Evolutionary conservation across 805 yeast genomes (phyloP).

Genomic region (Nakazawaea sp.): DNA sequence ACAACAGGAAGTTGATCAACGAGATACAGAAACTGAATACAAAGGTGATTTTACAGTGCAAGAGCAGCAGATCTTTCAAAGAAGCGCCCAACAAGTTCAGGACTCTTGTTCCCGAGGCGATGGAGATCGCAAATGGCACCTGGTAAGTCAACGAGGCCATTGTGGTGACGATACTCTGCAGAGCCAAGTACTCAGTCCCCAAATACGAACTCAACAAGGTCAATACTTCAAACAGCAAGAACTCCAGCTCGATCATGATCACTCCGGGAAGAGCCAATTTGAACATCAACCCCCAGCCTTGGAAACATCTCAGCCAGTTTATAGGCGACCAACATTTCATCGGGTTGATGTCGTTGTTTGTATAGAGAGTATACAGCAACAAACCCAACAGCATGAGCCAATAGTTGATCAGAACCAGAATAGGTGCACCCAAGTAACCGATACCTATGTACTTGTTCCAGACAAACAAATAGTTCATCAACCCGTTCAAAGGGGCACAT

Average conservation of each 20-base stretch:
- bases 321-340: conserved; percentile 47
- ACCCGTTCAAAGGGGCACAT: conserved; percentile 47
- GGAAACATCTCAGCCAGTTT: conserved; percentile 30
- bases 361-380: conserved; percentile 29
- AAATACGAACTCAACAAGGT: conserved; percentile 48
- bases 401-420: conserved; percentile 51
- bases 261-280: conserved; percentile 47
- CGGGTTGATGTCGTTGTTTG: conserved; percentile 38
- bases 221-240: conserved; percentile 50
- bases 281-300: conserved; percentile 37
- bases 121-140: conserved; percentile 51
- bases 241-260: conserved; percentile 54
- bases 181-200: conserved; percentile 47
- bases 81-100: conserved; percentile 46
- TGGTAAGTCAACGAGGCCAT: conserved; percentile 43
- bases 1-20: conserved; percentile 35
- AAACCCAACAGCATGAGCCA: conserved; percentile 49
- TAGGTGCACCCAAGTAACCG: conserved; percentile 54
- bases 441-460: conserved; percentile 35
- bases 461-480: conserved; percentile 41
- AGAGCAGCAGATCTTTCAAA: conserved; percentile 27
- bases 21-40: conserved; percentile 29
- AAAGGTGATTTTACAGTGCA: conserved; percentile 30
- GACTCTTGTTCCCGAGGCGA: conserved; percentile 51
- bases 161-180: conserved; percentile 41